phyloP scores from a whole-genome alignment of 108 stramenopile species.

The Cylindrotheca closterium region DNA sequence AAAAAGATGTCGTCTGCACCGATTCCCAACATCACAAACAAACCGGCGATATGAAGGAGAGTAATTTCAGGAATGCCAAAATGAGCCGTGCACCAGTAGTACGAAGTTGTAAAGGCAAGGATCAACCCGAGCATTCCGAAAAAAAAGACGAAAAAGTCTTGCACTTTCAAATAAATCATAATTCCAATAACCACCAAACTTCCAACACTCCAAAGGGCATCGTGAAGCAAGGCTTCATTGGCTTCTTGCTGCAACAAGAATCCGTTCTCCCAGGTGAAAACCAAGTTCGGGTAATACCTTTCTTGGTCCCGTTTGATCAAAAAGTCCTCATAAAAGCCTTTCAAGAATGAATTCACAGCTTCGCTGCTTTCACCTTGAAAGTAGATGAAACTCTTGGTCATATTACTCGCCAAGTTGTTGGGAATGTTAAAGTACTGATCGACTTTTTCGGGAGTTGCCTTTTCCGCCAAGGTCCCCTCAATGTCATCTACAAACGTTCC shows the following conservation, averaged over 20 bases:
- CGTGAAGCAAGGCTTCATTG: slow-evolving; percentile 7
- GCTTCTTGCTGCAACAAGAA: slow-evolving; percentile 3
- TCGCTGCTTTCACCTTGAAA: slow-evolving; percentile 4
- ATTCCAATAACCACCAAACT: slow-evolving; percentile 5
- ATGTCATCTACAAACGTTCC: slow-evolving; percentile 3
- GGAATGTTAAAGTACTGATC: slow-evolving; percentile 13
- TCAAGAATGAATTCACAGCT: slow-evolving; percentile 8
- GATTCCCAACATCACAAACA: slow-evolving; percentile 17
- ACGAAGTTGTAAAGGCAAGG: slow-evolving; percentile 8
- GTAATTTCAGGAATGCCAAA: slow-evolving; percentile 5
- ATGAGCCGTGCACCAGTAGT: slow-evolving; percentile 11
- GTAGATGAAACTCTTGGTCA: slow-evolving; percentile 5
- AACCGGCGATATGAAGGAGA: slow-evolving; percentile 4
- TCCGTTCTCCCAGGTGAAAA: slow-evolving; percentile 11
- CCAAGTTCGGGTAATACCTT: slow-evolving; percentile 4
- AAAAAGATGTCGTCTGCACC: slow-evolving; percentile 17
- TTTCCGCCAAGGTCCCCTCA: background rate
- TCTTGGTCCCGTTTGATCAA: slow-evolving; percentile 6
- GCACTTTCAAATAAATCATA: slow-evolving; percentile 12
- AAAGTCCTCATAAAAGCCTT: slow-evolving; percentile 5
- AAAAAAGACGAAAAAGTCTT: slow-evolving; percentile 8
- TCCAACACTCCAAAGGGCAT: slow-evolving; percentile 10
- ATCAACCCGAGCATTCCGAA: slow-evolving; percentile 9
- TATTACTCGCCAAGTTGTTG: slow-evolving; percentile 6
- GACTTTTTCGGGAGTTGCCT: slow-evolving; percentile 1